Conservation (phyloP, 2,329 filamentous ascomycete species). For the Sporothrix curviconia region DNA sequence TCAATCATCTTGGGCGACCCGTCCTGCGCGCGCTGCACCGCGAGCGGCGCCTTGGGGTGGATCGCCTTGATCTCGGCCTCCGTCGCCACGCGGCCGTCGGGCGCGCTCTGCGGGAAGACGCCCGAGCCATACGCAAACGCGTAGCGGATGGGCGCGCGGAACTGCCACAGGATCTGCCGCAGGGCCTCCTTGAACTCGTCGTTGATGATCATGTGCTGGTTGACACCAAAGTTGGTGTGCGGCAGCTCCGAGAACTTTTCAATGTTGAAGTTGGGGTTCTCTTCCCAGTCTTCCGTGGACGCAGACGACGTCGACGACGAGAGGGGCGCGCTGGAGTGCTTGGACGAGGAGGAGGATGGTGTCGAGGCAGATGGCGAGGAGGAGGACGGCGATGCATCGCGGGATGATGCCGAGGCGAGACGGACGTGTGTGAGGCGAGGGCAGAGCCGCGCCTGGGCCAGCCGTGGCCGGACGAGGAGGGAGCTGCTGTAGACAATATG, state of each 20-base stretch:
- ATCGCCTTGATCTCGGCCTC: conserved; percentile 55
- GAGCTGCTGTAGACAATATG: conserved; percentile 2
- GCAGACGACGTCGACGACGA: conserved; percentile 18
- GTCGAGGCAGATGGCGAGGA: conserved; percentile 22
- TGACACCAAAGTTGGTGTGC: conserved; percentile 78
- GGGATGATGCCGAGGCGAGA: not conserved
- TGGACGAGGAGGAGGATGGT: not conserved
- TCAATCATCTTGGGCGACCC: conserved; percentile 95
- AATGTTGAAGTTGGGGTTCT: conserved; percentile 64
- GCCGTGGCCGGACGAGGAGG: not conserved
- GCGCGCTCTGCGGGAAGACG: conserved; percentile 73
- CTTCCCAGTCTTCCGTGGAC: conserved; percentile 58
- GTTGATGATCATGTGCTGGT: conserved; percentile 94
- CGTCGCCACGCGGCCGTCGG: conserved; percentile 45
- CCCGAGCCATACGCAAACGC: conserved; percentile 97
- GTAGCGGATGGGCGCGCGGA: conserved; percentile 88
- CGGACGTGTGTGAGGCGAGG: not conserved
- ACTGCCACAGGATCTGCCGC: conserved; percentile 81
- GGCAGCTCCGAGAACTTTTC: conserved; percentile 70
- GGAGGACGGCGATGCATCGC: not conserved
- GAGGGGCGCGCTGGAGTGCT: conserved; percentile 18
- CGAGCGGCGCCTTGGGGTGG: conserved; percentile 74
- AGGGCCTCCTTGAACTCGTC: conserved; percentile 90
- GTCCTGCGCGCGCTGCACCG: conserved; percentile 77
- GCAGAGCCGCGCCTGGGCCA: not conserved